A percentile compares a stretch with the other conserved stretches of the same genome.
Conservation (phyloP, 1,284 basidiomycete species). For the Porphyrellus sp. region DNA sequence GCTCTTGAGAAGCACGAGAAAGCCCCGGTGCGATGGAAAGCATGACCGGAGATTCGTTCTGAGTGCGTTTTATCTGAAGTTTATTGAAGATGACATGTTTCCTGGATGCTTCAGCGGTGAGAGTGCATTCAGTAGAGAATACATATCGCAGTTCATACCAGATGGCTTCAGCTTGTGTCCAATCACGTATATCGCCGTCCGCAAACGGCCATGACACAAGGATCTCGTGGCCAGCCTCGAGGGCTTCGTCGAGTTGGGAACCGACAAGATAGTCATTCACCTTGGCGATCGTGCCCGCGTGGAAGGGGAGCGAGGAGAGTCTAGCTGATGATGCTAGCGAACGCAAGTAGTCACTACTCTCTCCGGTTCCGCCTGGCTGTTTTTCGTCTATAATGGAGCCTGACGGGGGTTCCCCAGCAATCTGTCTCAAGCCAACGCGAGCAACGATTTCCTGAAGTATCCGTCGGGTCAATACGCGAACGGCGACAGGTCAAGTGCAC, state of each 20-base stretch:
- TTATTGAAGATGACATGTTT: slow-evolving; percentile 79
- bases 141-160: slow-evolving; percentile 52
- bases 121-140: not conserved
- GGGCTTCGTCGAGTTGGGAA: slow-evolving; percentile 72
- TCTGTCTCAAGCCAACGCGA: slow-evolving; percentile 67
- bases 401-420: slow-evolving; percentile 28
- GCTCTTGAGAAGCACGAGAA: slow-evolving; percentile 71
- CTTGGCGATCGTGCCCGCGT: slow-evolving; percentile 40
- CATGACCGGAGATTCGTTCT: slow-evolving; percentile 85
- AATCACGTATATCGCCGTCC: slow-evolving; percentile 73
- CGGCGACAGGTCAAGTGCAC: slow-evolving; percentile 29
- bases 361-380: slow-evolving; percentile 17
- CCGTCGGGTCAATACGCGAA: slow-evolving; percentile 6
- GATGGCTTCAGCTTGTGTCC: slow-evolving; percentile 88
- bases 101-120: slow-evolving; percentile 46
- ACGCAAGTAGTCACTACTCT: slow-evolving; percentile 33
- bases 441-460: slow-evolving; percentile 60
- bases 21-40: slow-evolving; percentile 72
- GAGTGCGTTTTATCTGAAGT: slow-evolving; percentile 74
- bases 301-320: slow-evolving; percentile 45
- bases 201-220: slow-evolving; percentile 83
- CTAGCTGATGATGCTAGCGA: slow-evolving; percentile 46
- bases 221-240: slow-evolving; percentile 69
- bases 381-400: slow-evolving; percentile 27
- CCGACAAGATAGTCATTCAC: slow-evolving; percentile 87